phyloP scores from a whole-genome alignment of 2,329 filamentous ascomycete species.

The Dactylellina leptospora region DNA sequence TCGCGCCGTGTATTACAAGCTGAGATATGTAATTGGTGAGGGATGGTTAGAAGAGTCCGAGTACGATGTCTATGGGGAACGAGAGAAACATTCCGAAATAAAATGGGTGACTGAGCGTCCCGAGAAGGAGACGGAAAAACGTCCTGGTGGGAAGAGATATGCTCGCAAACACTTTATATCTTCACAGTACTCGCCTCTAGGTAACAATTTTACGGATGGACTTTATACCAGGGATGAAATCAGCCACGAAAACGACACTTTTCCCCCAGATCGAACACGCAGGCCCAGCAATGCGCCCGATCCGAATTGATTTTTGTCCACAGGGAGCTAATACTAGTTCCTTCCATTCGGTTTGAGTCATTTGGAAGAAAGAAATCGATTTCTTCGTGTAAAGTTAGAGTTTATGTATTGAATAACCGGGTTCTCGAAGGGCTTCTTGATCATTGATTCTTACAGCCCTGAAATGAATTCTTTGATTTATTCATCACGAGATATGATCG shows the following conservation, averaged over 20 bases:
- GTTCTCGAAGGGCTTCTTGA: too few relatives aligned
- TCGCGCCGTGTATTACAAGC: slow-evolving; percentile 26
- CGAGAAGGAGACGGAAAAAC: neutral
- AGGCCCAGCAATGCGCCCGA: too few relatives aligned
- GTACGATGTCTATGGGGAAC: neutral
- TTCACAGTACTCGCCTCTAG: neutral
- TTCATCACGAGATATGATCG: too few relatives aligned
- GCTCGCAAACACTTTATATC: slow-evolving; percentile 20
- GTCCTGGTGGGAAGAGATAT: slow-evolving; percentile 15
- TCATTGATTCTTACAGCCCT: too few relatives aligned
- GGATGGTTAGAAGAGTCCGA: slow-evolving; percentile 30
- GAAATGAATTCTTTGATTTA: too few relatives aligned
- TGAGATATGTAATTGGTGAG: slow-evolving; percentile 12
- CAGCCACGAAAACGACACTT: neutral
- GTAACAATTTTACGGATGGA: neutral
- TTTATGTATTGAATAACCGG: too few relatives aligned
- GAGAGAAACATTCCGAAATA: slow-evolving; percentile 6
- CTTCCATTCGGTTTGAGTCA: too few relatives aligned
- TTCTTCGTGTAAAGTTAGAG: too few relatives aligned
- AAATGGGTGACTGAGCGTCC: slow-evolving; percentile 14
- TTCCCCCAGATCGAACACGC: too few relatives aligned
- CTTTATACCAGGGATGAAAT: neutral
- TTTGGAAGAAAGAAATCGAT: too few relatives aligned
- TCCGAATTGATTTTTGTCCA: too few relatives aligned
- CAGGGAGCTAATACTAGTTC: too few relatives aligned